Conservation (phyloP, 225 moss, liverwort and hornwort genomes). For the Pseudoscleropodium purum region DNA sequence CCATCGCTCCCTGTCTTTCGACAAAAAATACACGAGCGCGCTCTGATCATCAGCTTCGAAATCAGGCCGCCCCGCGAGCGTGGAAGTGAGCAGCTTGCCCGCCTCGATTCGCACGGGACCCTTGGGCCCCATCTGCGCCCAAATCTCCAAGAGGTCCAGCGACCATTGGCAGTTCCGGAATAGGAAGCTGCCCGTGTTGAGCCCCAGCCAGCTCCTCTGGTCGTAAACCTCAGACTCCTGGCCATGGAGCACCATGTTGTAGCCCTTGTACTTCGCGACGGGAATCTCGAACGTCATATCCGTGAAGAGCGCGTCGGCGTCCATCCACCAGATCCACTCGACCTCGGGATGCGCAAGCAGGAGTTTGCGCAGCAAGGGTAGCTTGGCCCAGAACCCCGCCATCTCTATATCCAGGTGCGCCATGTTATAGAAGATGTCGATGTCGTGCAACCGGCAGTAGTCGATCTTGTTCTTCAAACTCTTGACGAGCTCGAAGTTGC, state of each 20-base stretch:
- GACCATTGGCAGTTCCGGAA: conserved; percentile 56
- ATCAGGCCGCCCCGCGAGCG: conserved; percentile 17
- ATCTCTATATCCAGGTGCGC: conserved; percentile 48
- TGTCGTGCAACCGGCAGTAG: conserved; percentile 39
- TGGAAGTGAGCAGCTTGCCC: conserved; percentile 19
- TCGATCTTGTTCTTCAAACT: conserved; percentile 49
- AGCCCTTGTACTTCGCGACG: conserved; percentile 20
- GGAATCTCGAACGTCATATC: conserved; percentile 51
- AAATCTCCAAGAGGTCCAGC: conserved; percentile 33
- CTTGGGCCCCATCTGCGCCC: conserved; percentile 57
- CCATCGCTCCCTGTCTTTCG: conserved; percentile 20
- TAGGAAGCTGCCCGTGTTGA: conserved; percentile 46
- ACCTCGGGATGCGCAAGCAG: conserved; percentile 39
- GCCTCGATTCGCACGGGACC: conserved; percentile 21
- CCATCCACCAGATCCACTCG: conserved; percentile 69
- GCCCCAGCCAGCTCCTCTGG: conserved; percentile 42
- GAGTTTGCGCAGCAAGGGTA: conserved; percentile 36
- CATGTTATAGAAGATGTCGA: conserved; percentile 52
- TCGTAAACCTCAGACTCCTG: conserved; percentile 20
- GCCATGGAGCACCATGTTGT: conserved; percentile 50
- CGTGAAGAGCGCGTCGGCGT: conserved; percentile 54
- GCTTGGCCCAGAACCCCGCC: conserved; percentile 55
- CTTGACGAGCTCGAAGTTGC: conserved; percentile 42
- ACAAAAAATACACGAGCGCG: conserved; percentile 32
- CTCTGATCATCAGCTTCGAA: conserved; percentile 55